Evolutionary conservation across 345 rosid genomes (phyloP), one percentile per base, ranked within the genome.

Genomic region (Angophora floribunda): DNA sequence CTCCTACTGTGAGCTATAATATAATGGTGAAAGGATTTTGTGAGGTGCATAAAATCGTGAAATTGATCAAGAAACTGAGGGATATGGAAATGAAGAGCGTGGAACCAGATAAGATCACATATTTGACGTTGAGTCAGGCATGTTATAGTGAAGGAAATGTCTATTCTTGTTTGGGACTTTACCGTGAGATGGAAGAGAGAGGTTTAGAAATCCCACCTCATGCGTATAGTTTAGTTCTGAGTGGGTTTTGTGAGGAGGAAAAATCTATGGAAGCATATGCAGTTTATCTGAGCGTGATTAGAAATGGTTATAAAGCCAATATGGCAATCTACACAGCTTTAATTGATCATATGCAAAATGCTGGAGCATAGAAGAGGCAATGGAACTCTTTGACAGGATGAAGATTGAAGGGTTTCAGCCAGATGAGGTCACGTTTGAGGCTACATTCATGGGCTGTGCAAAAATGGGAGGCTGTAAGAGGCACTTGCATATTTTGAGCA

Each of bases 11-110:
- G 88, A 92, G 97, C 85, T 95, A 92, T 87, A 96, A 96, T 87
- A 97, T 97, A 1, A 93, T 97, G 98, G 92, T 98, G 85, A 97
- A 97, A 86, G 98, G 99, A 78, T 96, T 95, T 87, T 93, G 95
- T 87, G 94, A 94, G 88, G 93, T 86, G 15, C 98, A 96, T 44
- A 93, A 90, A 89, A 91, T 95, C 41, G 93, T 86, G 90, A 95
- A 94, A 90, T 98, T 95, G 51, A 75, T 94, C 90, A 93, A 94
- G 91, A 93, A 87, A 87, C 90, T 95, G 84, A 93, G 92, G 86
- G 93, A 87, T 85, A 95, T 97, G 99, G 97, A 96, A 90, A 84
- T 50, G 9, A 93, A 86, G 92, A 91, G 91, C 11, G 89, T 94
- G 89, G 96, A 90, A 36, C 96, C 95, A 2, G 98, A 97, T 93